Evolutionary conservation across 108 stramenopile genomes (phyloP).

Genomic region (Mediolabrus comicus): DNA sequence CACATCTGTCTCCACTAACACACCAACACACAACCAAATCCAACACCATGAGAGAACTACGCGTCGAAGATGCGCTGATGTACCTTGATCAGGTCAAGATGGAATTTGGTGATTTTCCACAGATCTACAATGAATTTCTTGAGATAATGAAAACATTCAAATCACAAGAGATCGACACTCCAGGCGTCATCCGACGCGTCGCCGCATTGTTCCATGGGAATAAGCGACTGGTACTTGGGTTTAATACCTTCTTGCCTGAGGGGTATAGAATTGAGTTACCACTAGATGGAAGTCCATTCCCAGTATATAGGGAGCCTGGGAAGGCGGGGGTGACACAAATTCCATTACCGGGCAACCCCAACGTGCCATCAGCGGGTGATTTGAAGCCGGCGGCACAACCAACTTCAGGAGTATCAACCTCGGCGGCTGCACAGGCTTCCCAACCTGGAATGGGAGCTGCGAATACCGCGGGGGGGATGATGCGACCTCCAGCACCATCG

Average conservation of each 20-base stretch:
- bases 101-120: slow-evolving; percentile 97
- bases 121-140: slow-evolving; percentile 99
- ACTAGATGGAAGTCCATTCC: slow-evolving; percentile 73
- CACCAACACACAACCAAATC: not conserved
- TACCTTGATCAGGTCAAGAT: slow-evolving; percentile 99
- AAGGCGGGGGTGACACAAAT: slow-evolving; percentile 61
- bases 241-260: slow-evolving; percentile 99
- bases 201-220: slow-evolving; percentile 97
- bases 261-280: slow-evolving; percentile 97
- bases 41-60: slow-evolving; percentile 78
- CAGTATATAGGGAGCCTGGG: slow-evolving; percentile 82
- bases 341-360: slow-evolving; percentile 24
- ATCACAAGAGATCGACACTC: slow-evolving; percentile 95
- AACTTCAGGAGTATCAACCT: slow-evolving; percentile 14
- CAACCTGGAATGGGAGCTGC: slow-evolving; percentile 15
- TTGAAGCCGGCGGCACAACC: slow-evolving; percentile 12
- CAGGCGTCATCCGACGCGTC: slow-evolving; percentile 96
- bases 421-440: not conserved
- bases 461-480: not conserved
- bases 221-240: slow-evolving; percentile 93
- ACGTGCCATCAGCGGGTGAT: slow-evolving; percentile 16
- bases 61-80: slow-evolving; percentile 98
- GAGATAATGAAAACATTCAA: slow-evolving; percentile 99
- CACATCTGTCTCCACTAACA: not conserved
- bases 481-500: slow-evolving; percentile 9